These are phyloP conservation scores for Mytilinidion resinicola DNA, from an alignment of 495 filamentous ascomycete genomes.

Conservation along the genomic window DNA sequence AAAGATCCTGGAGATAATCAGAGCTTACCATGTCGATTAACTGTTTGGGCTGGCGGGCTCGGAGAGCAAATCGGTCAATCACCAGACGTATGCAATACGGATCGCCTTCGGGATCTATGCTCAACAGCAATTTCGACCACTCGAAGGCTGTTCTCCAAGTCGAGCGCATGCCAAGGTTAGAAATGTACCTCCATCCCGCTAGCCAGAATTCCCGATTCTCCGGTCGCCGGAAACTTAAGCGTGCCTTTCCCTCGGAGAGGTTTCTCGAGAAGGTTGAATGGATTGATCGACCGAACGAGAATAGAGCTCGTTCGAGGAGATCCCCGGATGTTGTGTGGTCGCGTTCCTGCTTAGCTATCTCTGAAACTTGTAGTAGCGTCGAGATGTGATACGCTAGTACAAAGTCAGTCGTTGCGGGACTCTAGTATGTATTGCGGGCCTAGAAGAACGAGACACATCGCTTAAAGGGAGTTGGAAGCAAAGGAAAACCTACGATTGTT, in stretches of 20 bases:
- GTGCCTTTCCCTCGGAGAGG: conserved; percentile 70
- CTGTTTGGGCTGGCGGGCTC: conserved; percentile 67
- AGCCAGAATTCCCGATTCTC: conserved; percentile 94
- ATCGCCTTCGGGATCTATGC: conserved; percentile 65
- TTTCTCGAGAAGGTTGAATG: conserved; percentile 70
- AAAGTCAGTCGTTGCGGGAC: conserved; percentile 1
- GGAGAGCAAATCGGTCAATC: conserved; percentile 77
- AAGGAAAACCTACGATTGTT: conserved; percentile 48
- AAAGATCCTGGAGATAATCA: conserved; percentile 48
- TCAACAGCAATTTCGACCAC: conserved; percentile 80
- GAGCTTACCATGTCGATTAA: conserved; percentile 65
- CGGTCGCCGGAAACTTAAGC: conserved; percentile 66
- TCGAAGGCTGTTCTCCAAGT: conserved; percentile 89
- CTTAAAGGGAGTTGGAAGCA: not conserved
- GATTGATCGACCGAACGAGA: conserved; percentile 81
- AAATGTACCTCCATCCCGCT: conserved; percentile 80
- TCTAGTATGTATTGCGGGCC: too few relatives aligned
- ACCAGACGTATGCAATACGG: conserved; percentile 73
- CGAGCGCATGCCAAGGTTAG: conserved; percentile 77
- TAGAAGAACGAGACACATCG: not conserved
- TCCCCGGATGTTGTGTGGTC: conserved; percentile 81
- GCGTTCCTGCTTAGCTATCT: conserved; percentile 81
- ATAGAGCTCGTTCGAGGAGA: conserved; percentile 84
- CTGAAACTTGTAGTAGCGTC: conserved; percentile 85
- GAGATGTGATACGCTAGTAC: conserved; percentile 73